phyloP scores from a whole-genome alignment of 2,329 filamentous ascomycete species.

The Aspergillus unguis region DNA sequence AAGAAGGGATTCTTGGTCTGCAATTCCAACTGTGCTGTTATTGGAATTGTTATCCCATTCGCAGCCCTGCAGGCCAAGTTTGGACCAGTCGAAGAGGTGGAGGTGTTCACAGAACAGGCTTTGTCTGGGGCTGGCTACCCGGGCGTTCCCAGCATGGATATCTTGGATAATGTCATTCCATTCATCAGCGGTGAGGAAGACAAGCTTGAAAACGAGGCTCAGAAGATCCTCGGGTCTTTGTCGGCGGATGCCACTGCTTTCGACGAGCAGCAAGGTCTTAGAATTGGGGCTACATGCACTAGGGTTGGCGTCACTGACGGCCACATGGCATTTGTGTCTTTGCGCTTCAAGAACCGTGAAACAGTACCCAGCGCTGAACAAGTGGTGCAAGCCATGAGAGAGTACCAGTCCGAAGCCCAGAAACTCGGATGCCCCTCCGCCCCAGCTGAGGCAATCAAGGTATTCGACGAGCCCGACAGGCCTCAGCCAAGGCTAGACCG shows the following conservation, averaged over 20 bases:
- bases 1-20: constrained; percentile 90
- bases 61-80: constrained; percentile 84
- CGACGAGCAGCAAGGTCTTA: constrained; percentile 68
- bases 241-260: constrained; percentile 71
- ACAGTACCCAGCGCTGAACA: constrained; percentile 71
- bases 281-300: constrained; percentile 84
- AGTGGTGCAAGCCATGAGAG: constrained; percentile 73
- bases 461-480: constrained; percentile 85
- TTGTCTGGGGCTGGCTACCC: constrained; percentile 78
- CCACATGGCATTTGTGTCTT: constrained; percentile 89
- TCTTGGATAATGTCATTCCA: constrained; percentile 93
- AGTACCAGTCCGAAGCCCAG: constrained; percentile 79
- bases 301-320: constrained; percentile 93
- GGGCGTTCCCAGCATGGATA: constrained; percentile 80
- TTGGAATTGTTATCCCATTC: constrained; percentile 92
- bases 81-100: constrained; percentile 70
- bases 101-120: constrained; percentile 92
- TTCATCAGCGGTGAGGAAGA: constrained; percentile 93
- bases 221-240: constrained; percentile 83
- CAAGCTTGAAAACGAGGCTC: constrained; percentile 90
- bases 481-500: constrained; percentile 90
- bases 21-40: constrained; percentile 98
- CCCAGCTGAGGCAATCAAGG: constrained; percentile 73
- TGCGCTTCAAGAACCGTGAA: constrained; percentile 70
- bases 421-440: constrained; percentile 82